Evolutionary conservation across 495 filamentous ascomycete genomes (phyloP).

Genomic region (Aspergillus conjunctus): DNA sequence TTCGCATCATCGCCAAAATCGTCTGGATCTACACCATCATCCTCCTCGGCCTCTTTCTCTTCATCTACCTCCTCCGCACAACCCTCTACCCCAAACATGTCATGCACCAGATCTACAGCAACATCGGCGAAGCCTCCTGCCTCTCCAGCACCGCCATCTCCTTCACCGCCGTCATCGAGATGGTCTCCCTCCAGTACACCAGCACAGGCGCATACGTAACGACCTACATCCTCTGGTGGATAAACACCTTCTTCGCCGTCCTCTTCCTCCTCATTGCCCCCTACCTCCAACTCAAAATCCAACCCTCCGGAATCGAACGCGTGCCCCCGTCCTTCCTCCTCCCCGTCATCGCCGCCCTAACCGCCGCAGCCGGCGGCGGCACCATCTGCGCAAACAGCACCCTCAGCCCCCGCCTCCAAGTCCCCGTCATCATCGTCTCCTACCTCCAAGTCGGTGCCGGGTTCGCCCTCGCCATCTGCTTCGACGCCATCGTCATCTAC

Average conservation of each 20-base stretch:
- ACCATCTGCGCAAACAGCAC: conserved; percentile 24
- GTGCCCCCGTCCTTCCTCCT: conserved; percentile 29
- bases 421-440: conserved; percentile 36
- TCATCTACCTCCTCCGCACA: conserved; percentile 33
- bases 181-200: conserved; percentile 27
- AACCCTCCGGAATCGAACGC: conserved; percentile 27
- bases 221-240: conserved; percentile 38
- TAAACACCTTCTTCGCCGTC: conserved; percentile 29
- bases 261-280: conserved; percentile 28
- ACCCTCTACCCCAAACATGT: conserved; percentile 33
- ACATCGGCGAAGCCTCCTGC: conserved; percentile 35
- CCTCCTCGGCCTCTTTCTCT: conserved; percentile 23
- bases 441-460: conserved; percentile 38
- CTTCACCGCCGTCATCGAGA: conserved; percentile 34
- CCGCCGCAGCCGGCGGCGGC: conserved; percentile 35
- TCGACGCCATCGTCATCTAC: conserved; percentile 28
- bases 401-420: conserved; percentile 31
- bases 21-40: conserved; percentile 39
- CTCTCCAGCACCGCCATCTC: conserved; percentile 36
- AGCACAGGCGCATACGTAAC: conserved; percentile 23
- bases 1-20: conserved; percentile 32
- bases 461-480: conserved; percentile 27
- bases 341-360: conserved; percentile 35
- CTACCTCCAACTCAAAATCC: conserved; percentile 34
- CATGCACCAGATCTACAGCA: conserved; percentile 22